Evolutionary conservation across 495 filamentous ascomycete genomes (phyloP).

Genomic region (Hypoxylon perforatum): DNA sequence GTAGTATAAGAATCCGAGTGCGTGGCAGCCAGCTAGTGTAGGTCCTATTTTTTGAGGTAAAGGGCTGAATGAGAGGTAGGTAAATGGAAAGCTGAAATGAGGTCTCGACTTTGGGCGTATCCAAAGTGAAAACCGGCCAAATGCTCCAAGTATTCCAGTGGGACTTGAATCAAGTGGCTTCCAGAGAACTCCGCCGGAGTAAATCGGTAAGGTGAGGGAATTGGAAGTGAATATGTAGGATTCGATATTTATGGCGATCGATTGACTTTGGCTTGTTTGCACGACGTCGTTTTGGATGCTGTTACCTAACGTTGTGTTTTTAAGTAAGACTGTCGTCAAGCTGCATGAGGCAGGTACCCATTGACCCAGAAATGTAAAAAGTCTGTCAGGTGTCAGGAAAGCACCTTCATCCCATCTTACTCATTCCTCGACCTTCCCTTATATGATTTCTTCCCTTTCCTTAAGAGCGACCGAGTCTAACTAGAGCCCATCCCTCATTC

Average conservation of each 20-base stretch:
- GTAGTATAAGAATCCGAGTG: slow-evolving; percentile 25
- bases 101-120: neutral
- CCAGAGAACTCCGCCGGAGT: slow-evolving; percentile 13
- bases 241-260: neutral
- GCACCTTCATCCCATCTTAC: neutral
- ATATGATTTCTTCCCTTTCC: neutral
- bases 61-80: neutral
- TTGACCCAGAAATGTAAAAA: neutral
- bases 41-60: slow-evolving; percentile 21
- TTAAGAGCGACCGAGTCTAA: slow-evolving; percentile 5
- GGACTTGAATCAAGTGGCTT: too few species aligned
- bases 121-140: slow-evolving; percentile 15
- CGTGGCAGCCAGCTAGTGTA: slow-evolving; percentile 19
- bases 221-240: neutral
- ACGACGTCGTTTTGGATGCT: neutral
- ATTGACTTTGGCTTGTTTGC: slow-evolving; percentile 18
- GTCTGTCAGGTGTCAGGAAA: neutral
- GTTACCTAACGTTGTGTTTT: slow-evolving; percentile 1
- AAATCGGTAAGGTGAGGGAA: neutral
- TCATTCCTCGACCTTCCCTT: neutral
- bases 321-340: slow-evolving; percentile 35
- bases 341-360: slow-evolving; percentile 31
- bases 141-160: neutral
- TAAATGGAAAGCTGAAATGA: neutral
- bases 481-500: neutral